Evolutionary conservation across 257 asterid species (phyloP).

Genomic region (Primulina tabacum): DNA sequence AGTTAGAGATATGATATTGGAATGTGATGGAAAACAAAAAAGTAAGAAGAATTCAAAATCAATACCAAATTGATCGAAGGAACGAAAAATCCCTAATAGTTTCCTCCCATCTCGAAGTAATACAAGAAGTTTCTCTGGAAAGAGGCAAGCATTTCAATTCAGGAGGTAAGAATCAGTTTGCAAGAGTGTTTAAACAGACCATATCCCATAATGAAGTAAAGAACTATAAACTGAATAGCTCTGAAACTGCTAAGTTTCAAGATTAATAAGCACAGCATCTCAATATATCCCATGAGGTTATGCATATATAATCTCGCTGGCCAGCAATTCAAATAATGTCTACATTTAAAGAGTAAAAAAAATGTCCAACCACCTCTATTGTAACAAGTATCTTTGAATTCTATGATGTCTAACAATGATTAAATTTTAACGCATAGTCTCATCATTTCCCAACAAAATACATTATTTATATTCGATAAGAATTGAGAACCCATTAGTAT

Average conservation of each 20-base stretch:
- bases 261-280: not conserved
- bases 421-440: not conserved
- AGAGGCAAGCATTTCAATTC: slow-evolving; percentile 8
- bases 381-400: not conserved
- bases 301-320: not conserved
- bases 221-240: not conserved
- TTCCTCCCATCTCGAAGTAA: slow-evolving; percentile 75
- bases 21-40: not conserved
- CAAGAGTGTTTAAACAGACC: not conserved
- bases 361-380: not conserved
- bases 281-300: not conserved
- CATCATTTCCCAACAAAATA: slow-evolving; percentile 1
- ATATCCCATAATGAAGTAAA: not conserved
- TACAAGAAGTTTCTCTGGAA: slow-evolving; percentile 68
- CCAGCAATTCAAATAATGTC: not conserved
- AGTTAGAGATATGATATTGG: slow-evolving; percentile 20
- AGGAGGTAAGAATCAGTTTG: slow-evolving; percentile 2
- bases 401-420: not conserved
- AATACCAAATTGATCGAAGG: slow-evolving; percentile 83
- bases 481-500: not conserved
- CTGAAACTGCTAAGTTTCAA: not conserved
- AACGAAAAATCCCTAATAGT: slow-evolving; percentile 68
- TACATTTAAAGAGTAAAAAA: not conserved
- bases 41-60: not conserved
- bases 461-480: not conserved